Conservation (phyloP, 306 rosid genomes). For the Ormosia semicastrata region DNA sequence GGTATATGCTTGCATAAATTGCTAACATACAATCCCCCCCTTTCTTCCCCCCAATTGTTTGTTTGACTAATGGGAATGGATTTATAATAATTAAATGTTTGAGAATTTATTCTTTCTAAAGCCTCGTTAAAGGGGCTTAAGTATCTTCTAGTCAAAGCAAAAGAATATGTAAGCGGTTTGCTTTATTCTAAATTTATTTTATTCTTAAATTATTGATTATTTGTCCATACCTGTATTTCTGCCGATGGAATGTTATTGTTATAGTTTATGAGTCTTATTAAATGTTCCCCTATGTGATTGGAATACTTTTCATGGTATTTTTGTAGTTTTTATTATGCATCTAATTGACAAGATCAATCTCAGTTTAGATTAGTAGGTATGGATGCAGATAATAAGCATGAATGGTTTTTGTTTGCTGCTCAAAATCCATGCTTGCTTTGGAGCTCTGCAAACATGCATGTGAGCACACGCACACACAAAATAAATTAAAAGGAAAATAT, state of each 20-base stretch:
- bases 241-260: background rate
- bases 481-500: background rate
- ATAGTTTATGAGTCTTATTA: background rate
- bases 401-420: background rate
- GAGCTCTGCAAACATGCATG: background rate
- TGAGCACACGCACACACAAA: background rate
- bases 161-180: too few species aligned
- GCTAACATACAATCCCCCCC: background rate
- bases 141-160: background rate
- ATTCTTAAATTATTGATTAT: too few species aligned
- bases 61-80: background rate
- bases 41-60: background rate
- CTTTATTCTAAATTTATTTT: too few species aligned
- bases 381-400: background rate
- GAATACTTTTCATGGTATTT: background rate
- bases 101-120: background rate
- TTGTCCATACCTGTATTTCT: background rate
- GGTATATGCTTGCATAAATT: background rate
- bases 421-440: background rate
- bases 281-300: background rate
- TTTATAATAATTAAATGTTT: background rate
- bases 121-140: background rate
- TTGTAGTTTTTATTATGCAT: background rate
- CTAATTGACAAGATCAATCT: background rate
- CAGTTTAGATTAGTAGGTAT: background rate